These are phyloP conservation scores for Boletus reticuloceps DNA, from an alignment of 768 basidiomycete species.

Conservation along the genomic window DNA sequence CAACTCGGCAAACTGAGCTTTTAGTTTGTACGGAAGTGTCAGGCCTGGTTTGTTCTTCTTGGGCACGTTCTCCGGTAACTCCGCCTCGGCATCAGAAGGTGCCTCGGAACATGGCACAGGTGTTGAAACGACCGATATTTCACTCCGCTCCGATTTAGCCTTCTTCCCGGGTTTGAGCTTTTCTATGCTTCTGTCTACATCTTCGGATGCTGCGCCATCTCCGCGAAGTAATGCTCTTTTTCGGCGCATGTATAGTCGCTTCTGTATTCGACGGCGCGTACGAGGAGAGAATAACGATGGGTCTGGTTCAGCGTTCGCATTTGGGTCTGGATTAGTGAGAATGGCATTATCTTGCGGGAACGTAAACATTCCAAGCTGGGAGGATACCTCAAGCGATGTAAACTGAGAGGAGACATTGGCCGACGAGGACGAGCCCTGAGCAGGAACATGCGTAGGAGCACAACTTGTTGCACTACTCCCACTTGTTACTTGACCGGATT, in stretches of 20 bases:
- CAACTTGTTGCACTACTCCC: not conserved
- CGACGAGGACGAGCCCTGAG: not conserved
- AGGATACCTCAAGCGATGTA: not conserved
- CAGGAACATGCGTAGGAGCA: not conserved
- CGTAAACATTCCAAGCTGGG: not conserved
- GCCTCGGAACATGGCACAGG: slow-evolving; percentile 5
- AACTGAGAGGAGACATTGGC: not conserved
- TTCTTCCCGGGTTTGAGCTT: slow-evolving; percentile 41
- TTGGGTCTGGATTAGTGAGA: not conserved
- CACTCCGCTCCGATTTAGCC: slow-evolving; percentile 1
- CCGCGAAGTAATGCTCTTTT: slow-evolving; percentile 55
- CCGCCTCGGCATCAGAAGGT: slow-evolving; percentile 8
- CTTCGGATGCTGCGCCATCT: slow-evolving; percentile 11
- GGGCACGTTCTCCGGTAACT: slow-evolving; percentile 4
- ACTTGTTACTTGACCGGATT: not conserved
- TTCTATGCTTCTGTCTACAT: slow-evolving; percentile 2
- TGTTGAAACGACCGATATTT: slow-evolving; percentile 5
- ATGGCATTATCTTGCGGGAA: not conserved
- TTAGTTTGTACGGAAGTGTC: slow-evolving; percentile 46
- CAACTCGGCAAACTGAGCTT: slow-evolving; percentile 37
- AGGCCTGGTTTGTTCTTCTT: slow-evolving; percentile 33
- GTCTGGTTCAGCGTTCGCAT: slow-evolving; percentile 10
- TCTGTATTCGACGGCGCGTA: slow-evolving; percentile 53
- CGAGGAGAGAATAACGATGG: slow-evolving; percentile 40
- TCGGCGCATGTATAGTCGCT: slow-evolving; percentile 71